These are phyloP conservation scores for Aspergillus japonicus DNA, from an alignment of 2,329 filamentous ascomycete genomes.

Conservation along the genomic window DNA sequence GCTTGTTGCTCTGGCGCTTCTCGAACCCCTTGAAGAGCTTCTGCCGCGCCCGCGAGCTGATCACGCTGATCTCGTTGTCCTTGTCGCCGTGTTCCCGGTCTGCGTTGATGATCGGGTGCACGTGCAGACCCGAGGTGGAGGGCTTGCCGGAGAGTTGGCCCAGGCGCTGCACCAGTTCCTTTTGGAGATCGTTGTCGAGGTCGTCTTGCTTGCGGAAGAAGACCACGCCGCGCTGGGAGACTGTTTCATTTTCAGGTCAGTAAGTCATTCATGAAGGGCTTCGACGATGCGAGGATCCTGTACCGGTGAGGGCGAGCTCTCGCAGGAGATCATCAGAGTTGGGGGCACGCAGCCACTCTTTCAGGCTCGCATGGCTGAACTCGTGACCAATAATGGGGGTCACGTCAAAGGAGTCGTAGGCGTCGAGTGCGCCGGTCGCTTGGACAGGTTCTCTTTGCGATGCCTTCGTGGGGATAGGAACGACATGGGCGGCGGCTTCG, in stretches of 20 bases:
- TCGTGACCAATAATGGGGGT: conserved; percentile 54
- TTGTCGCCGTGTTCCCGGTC: conserved; percentile 47
- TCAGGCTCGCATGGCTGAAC: conserved; percentile 44
- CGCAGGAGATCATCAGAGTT: conserved; percentile 37
- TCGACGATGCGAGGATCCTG: neutral
- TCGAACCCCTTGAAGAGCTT: conserved; percentile 39
- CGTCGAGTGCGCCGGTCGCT: conserved; percentile 42
- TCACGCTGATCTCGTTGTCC: conserved; percentile 52
- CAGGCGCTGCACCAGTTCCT: conserved; percentile 51
- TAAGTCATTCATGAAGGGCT: neutral
- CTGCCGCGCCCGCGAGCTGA: conserved; percentile 44
- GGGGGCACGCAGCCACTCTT: conserved; percentile 48
- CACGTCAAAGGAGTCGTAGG: conserved; percentile 49
- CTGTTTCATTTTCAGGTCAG: conserved; percentile 25
- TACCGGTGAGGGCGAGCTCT: conserved; percentile 38
- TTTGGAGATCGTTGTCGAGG: conserved; percentile 52
- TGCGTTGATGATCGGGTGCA: conserved; percentile 51
- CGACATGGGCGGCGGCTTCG: conserved; percentile 18
- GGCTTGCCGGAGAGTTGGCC: conserved; percentile 51
- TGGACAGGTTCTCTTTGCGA: conserved; percentile 35
- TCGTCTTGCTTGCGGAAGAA: conserved; percentile 55
- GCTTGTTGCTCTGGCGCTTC: conserved; percentile 30
- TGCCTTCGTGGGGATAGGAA: conserved; percentile 18
- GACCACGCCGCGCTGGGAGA: conserved; percentile 54
- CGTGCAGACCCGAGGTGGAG: conserved; percentile 46